phyloP scores from a whole-genome alignment of 306 rosid species.

The Albizia julibrissin region DNA sequence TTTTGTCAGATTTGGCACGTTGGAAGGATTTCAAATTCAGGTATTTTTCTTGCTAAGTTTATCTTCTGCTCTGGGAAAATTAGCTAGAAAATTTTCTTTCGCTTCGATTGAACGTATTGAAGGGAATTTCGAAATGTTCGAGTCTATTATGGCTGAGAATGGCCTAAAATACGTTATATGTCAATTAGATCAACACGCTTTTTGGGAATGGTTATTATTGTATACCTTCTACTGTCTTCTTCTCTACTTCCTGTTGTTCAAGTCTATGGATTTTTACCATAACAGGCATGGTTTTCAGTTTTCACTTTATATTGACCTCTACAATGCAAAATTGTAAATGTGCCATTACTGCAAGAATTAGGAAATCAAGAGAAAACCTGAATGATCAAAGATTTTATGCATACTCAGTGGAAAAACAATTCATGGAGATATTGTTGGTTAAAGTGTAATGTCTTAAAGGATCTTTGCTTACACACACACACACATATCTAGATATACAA shows the following conservation, averaged over 20 bases:
- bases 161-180: background rate
- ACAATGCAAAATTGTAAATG: background rate
- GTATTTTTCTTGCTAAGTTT: constrained; percentile 8
- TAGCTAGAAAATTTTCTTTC: background rate
- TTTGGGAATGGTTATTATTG: background rate
- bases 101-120: background rate
- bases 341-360: background rate
- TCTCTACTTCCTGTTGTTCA: background rate
- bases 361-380: background rate
- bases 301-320: background rate
- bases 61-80: background rate
- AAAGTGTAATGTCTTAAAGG: background rate
- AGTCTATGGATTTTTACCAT: background rate
- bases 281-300: background rate
- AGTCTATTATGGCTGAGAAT: background rate
- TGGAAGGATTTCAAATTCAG: constrained; percentile 45
- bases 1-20: constrained; percentile 52
- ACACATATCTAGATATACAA: too few species aligned
- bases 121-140: background rate
- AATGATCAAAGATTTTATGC: background rate
- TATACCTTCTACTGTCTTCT: background rate
- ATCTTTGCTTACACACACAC: background rate
- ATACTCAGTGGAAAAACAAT: background rate
- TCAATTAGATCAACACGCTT: background rate
- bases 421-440: background rate